Evolutionary conservation across 2,329 filamentous ascomycete genomes (phyloP).

Genomic region (Arthroderma sp.): DNA sequence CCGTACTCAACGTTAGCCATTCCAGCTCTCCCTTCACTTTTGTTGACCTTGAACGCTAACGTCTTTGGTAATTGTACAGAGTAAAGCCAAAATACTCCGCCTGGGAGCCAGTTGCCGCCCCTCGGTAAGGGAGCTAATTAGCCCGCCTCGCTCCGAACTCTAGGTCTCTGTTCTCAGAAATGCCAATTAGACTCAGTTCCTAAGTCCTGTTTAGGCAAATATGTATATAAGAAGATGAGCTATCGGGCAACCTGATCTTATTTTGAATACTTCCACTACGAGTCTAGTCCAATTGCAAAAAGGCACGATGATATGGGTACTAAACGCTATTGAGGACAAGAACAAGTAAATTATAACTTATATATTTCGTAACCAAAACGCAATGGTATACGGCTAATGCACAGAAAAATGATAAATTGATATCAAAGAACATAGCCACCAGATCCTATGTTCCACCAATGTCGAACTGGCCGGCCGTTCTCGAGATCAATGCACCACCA

Average conservation of each 20-base stretch:
- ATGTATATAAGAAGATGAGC: not conserved
- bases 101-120: constrained; percentile 25
- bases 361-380: not conserved
- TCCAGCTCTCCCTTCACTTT: not conserved
- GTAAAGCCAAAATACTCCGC: constrained; percentile 26
- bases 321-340: not conserved
- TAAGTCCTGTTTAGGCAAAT: not conserved
- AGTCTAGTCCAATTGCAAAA: not conserved
- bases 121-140: constrained; percentile 15
- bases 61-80: constrained; percentile 16
- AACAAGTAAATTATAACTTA: not conserved
- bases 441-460: constrained; percentile 59
- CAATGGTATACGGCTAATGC: not conserved
- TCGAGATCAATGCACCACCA: constrained; percentile 98
- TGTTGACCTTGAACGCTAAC: not conserved
- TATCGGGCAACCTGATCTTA: not conserved
- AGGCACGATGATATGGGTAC: not conserved
- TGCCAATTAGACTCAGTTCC: not conserved
- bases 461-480: constrained; percentile 65
- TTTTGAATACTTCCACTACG: not conserved
- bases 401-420: not conserved
- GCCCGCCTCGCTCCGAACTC: not conserved
- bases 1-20: constrained; percentile 82
- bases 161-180: not conserved
- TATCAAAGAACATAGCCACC: constrained; percentile 53